A percentile compares a stretch with the other conserved stretches of the same genome.
Evolutionary conservation across 768 basidiomycete genomes (phyloP).

Genomic region (Trametes maxima): DNA sequence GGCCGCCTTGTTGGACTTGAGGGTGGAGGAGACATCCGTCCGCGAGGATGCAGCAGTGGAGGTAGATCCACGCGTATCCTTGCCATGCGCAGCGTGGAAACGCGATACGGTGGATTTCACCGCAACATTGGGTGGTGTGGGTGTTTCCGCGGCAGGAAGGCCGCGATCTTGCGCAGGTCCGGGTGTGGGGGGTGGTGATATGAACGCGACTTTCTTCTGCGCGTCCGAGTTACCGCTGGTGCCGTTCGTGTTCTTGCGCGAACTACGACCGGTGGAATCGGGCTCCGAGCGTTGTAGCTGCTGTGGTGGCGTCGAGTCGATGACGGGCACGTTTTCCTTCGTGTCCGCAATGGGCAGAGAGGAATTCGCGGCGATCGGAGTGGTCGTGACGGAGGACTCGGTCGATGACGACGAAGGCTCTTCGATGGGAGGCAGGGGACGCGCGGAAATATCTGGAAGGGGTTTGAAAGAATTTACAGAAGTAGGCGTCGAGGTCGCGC

Average conservation of each 20-base stretch:
- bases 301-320: constrained; percentile 20
- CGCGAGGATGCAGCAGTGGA: constrained; percentile 68
- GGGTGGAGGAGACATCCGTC: constrained; percentile 53
- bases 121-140: constrained; percentile 35
- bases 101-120: constrained; percentile 74
- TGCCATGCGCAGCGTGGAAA: constrained; percentile 73
- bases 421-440: constrained; percentile 52
- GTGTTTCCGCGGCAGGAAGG: constrained; percentile 49
- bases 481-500: constrained; percentile 43
- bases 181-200: constrained; percentile 78
- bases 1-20: constrained; percentile 50
- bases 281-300: constrained; percentile 31
- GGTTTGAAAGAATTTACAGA: constrained; percentile 65
- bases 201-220: constrained; percentile 87
- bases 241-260: constrained; percentile 44
- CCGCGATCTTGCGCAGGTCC: constrained; percentile 51
- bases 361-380: constrained; percentile 34
- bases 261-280: constrained; percentile 37
- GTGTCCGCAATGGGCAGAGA: constrained; percentile 23
- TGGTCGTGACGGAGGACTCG: constrained; percentile 40
- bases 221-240: constrained; percentile 46
- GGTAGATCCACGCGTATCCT: constrained; percentile 68
- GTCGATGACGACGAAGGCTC: constrained; percentile 41
- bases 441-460: constrained; percentile 62
- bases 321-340: constrained; percentile 28